phyloP scores from a whole-genome alignment of 108 stramenopile genomes.

The Pseudonitzschia multiseries region DNA sequence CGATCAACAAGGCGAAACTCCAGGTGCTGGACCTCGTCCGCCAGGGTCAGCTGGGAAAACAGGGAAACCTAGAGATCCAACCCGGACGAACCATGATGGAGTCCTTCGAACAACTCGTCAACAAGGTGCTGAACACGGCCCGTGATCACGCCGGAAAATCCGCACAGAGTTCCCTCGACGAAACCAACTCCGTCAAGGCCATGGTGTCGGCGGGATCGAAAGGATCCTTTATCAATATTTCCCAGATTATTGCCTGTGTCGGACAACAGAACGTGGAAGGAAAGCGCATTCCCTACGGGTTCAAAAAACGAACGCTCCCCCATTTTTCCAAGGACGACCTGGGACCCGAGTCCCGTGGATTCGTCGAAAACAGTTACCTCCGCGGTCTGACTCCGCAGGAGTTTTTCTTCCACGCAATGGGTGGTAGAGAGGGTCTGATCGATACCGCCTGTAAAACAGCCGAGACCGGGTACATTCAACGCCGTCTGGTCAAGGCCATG shows the following conservation, averaged over 20 bases:
- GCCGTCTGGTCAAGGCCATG: conserved; percentile 98
- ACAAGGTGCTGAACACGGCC: conserved; percentile 95
- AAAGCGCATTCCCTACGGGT: conserved; percentile 98
- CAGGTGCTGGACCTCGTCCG: conserved; percentile 94
- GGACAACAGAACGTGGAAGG: conserved; percentile 99
- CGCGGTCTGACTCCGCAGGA: conserved; percentile 97
- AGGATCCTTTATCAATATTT: conserved; percentile 98
- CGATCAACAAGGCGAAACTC: conserved; percentile 95
- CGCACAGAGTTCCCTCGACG: conserved; percentile 88
- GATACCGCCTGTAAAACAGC: conserved; percentile 99
- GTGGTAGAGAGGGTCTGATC: conserved; percentile 97
- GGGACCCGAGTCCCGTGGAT: conserved; percentile 96
- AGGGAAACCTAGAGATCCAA: conserved; percentile 93
- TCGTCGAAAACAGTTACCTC: conserved; percentile 99
- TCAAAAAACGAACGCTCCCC: conserved; percentile 95
- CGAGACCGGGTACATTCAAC: conserved; percentile 99
- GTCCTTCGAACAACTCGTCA: conserved; percentile 96
- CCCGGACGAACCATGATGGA: conserved; percentile 99
- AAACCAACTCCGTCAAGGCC: conserved; percentile 96
- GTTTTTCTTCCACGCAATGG: conserved; percentile 99
- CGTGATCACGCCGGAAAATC: conserved; percentile 95
- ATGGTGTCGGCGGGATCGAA: conserved; percentile 98
- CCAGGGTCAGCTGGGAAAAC: conserved; percentile 84
- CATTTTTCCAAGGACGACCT: conserved; percentile 99
- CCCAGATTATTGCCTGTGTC: conserved; percentile 99